These are phyloP conservation scores for Citrus medica DNA, from an alignment of 345 rosid genomes.

Conservation along the genomic window DNA sequence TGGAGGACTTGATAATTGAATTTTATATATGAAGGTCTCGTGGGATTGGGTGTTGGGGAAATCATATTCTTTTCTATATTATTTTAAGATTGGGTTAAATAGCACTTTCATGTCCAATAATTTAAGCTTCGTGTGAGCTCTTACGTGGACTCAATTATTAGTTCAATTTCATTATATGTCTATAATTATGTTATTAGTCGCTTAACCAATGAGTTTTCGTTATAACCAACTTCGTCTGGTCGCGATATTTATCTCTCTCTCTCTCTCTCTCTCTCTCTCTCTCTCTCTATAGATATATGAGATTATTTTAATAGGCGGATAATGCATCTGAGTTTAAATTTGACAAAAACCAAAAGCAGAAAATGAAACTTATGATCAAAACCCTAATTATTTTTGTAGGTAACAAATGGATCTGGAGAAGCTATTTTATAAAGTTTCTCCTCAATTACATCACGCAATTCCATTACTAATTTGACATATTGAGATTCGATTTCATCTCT, in stretches of 20 bases:
- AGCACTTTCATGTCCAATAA: slow-evolving; percentile 16
- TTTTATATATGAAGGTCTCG: background rate
- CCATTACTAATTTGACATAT: background rate
- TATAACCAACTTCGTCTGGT: background rate
- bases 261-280: background rate
- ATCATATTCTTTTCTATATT: background rate
- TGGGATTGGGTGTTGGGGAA: background rate
- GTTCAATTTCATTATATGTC: background rate
- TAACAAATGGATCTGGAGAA: too few relatives aligned
- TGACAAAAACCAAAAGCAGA: background rate
- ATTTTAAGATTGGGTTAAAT: slow-evolving; percentile 7
- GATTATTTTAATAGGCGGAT: too few relatives aligned
- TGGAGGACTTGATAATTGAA: background rate
- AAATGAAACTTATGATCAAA: background rate
- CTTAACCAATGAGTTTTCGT: background rate
- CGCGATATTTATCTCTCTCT: background rate
- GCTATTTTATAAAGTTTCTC: background rate
- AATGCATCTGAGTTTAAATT: background rate
- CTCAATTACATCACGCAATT: background rate
- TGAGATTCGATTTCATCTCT: background rate
- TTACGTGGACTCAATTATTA: slow-evolving; percentile 18
- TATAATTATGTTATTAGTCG: background rate
- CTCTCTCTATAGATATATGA: background rate
- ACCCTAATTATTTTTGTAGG: background rate
- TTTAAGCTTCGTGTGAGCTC: background rate